Evolutionary conservation across 805 yeast genomes (phyloP).

Genomic region (Candida ovalis): DNA sequence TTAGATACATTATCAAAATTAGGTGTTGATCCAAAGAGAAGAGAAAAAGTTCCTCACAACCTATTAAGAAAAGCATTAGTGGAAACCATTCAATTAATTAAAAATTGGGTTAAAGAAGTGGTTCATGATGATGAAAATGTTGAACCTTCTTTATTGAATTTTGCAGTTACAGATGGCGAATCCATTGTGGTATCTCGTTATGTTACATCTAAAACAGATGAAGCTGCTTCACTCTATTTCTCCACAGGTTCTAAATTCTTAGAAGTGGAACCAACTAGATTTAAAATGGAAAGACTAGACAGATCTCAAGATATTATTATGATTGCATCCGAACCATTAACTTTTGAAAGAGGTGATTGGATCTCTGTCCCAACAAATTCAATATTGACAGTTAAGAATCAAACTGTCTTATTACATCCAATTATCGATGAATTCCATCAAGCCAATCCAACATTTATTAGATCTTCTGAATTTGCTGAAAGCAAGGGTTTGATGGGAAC

Average conservation of each 20-base stretch:
- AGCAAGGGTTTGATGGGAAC: constrained; percentile 92
- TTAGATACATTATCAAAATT: constrained; percentile 69
- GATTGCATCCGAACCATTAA: constrained; percentile 92
- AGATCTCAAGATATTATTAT: constrained; percentile 92
- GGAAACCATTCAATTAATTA: constrained; percentile 69
- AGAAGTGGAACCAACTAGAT: constrained; percentile 88
- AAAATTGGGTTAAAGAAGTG: constrained; percentile 67
- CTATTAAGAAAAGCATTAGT: constrained; percentile 65
- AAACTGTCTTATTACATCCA: constrained; percentile 88
- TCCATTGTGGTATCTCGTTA: constrained; percentile 84
- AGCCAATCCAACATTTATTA: constrained; percentile 57
- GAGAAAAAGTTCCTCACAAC: constrained; percentile 38
- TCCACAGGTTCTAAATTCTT: constrained; percentile 89
- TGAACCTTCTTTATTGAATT: constrained; percentile 85
- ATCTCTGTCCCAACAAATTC: constrained; percentile 94
- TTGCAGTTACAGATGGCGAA: constrained; percentile 93
- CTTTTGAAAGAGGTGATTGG: constrained; percentile 98
- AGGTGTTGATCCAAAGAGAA: constrained; percentile 64
- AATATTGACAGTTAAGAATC: constrained; percentile 71
- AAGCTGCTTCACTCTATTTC: constrained; percentile 94
- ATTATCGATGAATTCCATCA: constrained; percentile 86
- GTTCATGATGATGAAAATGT: constrained; percentile 36
- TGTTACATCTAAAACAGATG: constrained; percentile 84
- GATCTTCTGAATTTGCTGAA: constrained; percentile 82
- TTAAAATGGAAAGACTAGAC: constrained; percentile 89